Evolutionary conservation across 2,329 filamentous ascomycete species (phyloP), one percentile per base, ranked within the genome.

Genomic region (Fusarium hainanense): DNA sequence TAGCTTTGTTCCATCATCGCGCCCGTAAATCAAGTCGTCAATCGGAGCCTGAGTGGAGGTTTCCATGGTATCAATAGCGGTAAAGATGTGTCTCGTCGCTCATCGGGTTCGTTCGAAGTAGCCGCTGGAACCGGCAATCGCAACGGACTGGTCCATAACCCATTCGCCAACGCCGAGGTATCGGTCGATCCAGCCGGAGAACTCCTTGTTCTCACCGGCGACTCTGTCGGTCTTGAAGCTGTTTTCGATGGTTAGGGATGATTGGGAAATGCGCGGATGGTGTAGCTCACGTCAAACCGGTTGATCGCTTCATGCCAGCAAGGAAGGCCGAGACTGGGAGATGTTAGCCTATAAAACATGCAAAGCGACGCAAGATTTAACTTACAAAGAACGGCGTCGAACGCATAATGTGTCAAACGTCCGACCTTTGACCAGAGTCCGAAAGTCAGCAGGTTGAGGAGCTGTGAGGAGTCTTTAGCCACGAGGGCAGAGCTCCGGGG

Each of bases 61-160:
- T 52, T 58, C n/a, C 57, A 57, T 63, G 58, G 57, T 70, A 67
- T 70, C 68, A 58, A 70, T 52, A 52, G 50, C 61, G 40, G 49
- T 37, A 50, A 67, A 58, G 37, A 46, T 30, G 21, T 40, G 48
- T 50, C 40, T 27, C 47, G 40, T 30, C 44, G 55, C 47, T 75
- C 84, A 97, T 84, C 94, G 89, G 80, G 89, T 94, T 77, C 96
- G 89, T 84, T 98, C 94, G 79, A 99, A 99, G 82, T 90, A 99
- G 64, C 91, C 88, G 78, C 93, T 97, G 50, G 92, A 91, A 43
- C 93, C 92, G 79, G 97, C 93, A 60, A 98, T 88, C 42, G 94
- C 94, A 32, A 98, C 93, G 30, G 94, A 97, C 84, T 97, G 92
- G 81, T 99, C 96, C 94, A 99, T 97, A 70, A 98, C 92, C 89